Conservation (phyloP, 1,139 yeast species). For the Debaryomycetaceae sp. region DNA sequence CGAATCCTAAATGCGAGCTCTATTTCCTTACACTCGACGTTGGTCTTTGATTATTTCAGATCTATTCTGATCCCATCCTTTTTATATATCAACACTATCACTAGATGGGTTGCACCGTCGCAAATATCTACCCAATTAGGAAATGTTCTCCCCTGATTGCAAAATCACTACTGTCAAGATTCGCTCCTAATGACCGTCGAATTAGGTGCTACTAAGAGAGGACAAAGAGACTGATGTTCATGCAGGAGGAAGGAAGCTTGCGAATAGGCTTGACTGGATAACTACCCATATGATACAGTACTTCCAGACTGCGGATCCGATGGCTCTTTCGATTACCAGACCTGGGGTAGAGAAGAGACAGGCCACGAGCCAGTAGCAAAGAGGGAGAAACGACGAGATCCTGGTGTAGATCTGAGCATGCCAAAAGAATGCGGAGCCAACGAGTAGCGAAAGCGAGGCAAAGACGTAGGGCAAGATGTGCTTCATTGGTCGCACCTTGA, state of each 20-base stretch:
- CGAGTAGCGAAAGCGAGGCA: slow-evolving; percentile 39
- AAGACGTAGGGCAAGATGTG: slow-evolving; percentile 29
- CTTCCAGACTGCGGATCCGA: slow-evolving; percentile 21
- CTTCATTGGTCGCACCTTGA: slow-evolving; percentile 33
- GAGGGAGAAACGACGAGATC: slow-evolving; percentile 71
- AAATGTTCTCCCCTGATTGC: slow-evolving; percentile 1
- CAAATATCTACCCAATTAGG: slow-evolving; percentile 6
- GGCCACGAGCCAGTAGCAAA: slow-evolving; percentile 71
- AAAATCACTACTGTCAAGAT: not conserved
- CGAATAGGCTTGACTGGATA: slow-evolving; percentile 58
- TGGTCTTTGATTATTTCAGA: not conserved
- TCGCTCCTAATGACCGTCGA: not conserved
- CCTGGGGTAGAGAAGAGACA: slow-evolving; percentile 19
- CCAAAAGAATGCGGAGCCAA: slow-evolving; percentile 60
- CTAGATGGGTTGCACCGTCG: slow-evolving; percentile 4
- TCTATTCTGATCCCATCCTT: not conserved
- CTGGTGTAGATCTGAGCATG: slow-evolving; percentile 86
- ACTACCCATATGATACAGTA: slow-evolving; percentile 55
- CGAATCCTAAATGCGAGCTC: not conserved
- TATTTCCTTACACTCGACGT: not conserved
- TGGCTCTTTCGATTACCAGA: slow-evolving; percentile 3
- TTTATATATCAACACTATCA: not conserved
- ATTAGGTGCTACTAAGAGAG: not conserved
- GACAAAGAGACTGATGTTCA: slow-evolving; percentile 16
- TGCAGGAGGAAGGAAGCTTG: slow-evolving; percentile 75